Percentiles rank a stretch among this genome's conserved stretches.
These are phyloP conservation scores for Ogataea pignaliae DNA, from an alignment of 805 yeast genomes.

Conservation along the genomic window DNA sequence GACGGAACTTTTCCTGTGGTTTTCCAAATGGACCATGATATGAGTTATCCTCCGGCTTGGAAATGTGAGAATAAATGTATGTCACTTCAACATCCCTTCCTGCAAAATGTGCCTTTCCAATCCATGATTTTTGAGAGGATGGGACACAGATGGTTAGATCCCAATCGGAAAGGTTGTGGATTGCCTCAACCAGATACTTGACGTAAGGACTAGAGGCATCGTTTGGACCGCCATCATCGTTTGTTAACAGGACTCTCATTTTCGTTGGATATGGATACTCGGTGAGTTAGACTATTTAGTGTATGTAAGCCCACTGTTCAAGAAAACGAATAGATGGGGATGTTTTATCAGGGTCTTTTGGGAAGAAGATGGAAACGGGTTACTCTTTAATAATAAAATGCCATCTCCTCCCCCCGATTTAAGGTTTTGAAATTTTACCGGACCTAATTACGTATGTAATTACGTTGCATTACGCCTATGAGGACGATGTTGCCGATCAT, in stretches of 20 bases:
- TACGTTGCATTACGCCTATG: too few species aligned
- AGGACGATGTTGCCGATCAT: too few species aligned
- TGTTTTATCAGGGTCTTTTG: too few species aligned
- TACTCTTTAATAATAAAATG: too few species aligned
- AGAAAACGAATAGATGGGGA: too few species aligned
- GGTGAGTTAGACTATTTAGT: too few species aligned
- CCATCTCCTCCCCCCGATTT: too few species aligned
- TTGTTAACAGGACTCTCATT: conserved; percentile 50
- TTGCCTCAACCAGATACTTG: conserved; percentile 71
- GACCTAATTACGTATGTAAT: too few species aligned
- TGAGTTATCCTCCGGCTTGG: conserved; percentile 41
- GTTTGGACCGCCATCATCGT: conserved; percentile 94
- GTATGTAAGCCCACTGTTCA: too few species aligned
- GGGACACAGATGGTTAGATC: conserved; percentile 81
- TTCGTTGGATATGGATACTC: background rate
- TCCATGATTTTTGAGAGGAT: conserved; percentile 87
- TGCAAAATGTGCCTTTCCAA: conserved; percentile 94
- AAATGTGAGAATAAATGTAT: conserved; percentile 57
- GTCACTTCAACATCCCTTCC: conserved; percentile 58
- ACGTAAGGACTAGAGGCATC: conserved; percentile 79
- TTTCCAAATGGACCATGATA: conserved; percentile 65
- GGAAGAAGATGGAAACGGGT: too few species aligned
- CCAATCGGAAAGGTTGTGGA: conserved; percentile 70
- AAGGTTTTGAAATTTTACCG: too few species aligned
- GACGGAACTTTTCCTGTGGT: conserved; percentile 39